These are phyloP conservation scores for Nothopassalora personata DNA, from an alignment of 2,329 filamentous ascomycete genomes.

Conservation along the genomic window DNA sequence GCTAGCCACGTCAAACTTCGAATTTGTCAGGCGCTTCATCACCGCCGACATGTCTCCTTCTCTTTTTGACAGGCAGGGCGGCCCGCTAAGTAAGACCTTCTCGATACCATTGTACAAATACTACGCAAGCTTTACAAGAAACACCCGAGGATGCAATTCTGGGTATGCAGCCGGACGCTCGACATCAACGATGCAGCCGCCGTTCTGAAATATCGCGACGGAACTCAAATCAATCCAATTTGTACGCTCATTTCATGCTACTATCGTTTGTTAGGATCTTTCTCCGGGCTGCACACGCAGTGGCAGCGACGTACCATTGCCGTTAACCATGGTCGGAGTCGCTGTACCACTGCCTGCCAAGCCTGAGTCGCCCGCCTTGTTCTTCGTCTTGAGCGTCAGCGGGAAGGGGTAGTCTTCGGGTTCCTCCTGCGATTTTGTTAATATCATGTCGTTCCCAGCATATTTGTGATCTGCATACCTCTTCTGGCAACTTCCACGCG, in stretches of 20 bases:
- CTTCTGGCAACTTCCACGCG: slow-evolving; percentile 83
- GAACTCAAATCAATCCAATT: neutral
- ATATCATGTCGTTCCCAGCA: neutral
- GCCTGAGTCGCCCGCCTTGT: slow-evolving; percentile 18
- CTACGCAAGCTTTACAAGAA: neutral
- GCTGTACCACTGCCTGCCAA: slow-evolving; percentile 12
- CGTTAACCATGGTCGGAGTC: slow-evolving; percentile 22
- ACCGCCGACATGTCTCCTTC: neutral
- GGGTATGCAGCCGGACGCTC: neutral
- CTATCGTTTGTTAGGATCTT: neutral
- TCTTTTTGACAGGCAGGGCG: neutral
- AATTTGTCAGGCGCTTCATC: neutral
- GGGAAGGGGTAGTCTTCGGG: slow-evolving; percentile 71
- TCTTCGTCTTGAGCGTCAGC: slow-evolving; percentile 56
- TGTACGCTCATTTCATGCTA: neutral
- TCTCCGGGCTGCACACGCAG: slow-evolving; percentile 6
- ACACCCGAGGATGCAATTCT: neutral
- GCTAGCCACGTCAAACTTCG: neutral
- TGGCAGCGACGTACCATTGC: slow-evolving; percentile 19
- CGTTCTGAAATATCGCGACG: neutral
- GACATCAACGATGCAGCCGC: neutral
- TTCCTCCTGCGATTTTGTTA: slow-evolving; percentile 57
- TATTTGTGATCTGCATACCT: slow-evolving; percentile 53
- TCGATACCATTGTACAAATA: neutral
- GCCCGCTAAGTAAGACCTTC: neutral